Conservation (phyloP, 2,329 filamentous ascomycete genomes). For the Ascocoryne sarcoides region DNA sequence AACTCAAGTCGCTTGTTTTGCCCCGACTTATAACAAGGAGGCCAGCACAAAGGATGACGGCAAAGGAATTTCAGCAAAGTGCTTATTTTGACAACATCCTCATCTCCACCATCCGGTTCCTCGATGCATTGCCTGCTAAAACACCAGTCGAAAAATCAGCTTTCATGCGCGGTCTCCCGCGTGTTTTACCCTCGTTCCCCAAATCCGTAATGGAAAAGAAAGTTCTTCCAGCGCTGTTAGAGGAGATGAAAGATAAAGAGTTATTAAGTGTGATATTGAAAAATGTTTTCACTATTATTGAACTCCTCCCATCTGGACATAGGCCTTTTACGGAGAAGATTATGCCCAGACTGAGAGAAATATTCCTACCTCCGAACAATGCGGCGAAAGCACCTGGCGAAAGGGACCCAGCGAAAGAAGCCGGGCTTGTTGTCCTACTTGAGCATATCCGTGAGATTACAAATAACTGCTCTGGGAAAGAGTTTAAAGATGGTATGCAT, state of each 20-base stretch:
- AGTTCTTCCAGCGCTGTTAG: conserved; percentile 75
- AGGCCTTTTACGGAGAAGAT: conserved; percentile 78
- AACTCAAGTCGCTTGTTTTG: conserved; percentile 66
- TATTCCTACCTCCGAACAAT: conserved; percentile 59
- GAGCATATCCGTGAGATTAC: conserved; percentile 72
- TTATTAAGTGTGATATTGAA: conserved; percentile 77
- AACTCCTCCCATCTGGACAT: conserved; percentile 66
- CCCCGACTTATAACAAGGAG: conserved; percentile 80
- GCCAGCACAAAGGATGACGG: conserved; percentile 78
- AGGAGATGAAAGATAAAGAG: conserved; percentile 89
- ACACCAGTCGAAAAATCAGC: conserved; percentile 83
- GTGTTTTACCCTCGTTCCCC: conserved; percentile 85
- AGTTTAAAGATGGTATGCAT: conserved; percentile 83
- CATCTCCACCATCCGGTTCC: conserved; percentile 90
- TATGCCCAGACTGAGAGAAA: conserved; percentile 73
- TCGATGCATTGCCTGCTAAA: conserved; percentile 86
- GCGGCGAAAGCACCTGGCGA: conserved; percentile 45
- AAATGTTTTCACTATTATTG: conserved; percentile 85
- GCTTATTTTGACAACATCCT: conserved; percentile 96
- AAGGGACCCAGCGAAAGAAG: conserved; percentile 75
- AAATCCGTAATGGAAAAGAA: conserved; percentile 93
- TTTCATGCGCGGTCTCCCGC: conserved; percentile 81
- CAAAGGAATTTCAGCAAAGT: conserved; percentile 87
- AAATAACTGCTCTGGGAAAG: conserved; percentile 76
- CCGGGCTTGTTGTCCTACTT: conserved; percentile 82